Percentiles rank a stretch among this genome's conserved stretches.
Evolutionary conservation across 1,139 yeast genomes (phyloP).

Genomic region (Meyerozyma smithsonii): DNA sequence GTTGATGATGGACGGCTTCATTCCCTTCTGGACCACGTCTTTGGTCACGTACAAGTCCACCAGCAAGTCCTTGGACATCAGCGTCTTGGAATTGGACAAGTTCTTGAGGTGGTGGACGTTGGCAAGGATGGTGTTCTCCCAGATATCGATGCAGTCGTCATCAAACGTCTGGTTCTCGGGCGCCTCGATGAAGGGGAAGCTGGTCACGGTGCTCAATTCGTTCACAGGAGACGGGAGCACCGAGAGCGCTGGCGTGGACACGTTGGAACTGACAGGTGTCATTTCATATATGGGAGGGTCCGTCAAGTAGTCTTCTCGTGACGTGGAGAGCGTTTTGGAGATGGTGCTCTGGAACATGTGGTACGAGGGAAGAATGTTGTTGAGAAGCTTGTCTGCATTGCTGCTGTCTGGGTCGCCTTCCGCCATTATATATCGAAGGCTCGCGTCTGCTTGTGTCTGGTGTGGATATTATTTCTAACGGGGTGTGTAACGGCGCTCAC

Average conservation of each 20-base stretch:
- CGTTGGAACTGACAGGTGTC: slow-evolving; percentile 26
- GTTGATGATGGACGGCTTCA: slow-evolving; percentile 22
- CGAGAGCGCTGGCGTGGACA: slow-evolving; percentile 8
- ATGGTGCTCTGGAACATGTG: slow-evolving; percentile 45
- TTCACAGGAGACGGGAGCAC: slow-evolving; percentile 10
- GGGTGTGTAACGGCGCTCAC: not conserved
- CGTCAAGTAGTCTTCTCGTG: slow-evolving; percentile 36
- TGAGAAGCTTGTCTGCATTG: slow-evolving; percentile 25
- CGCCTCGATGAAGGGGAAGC: not conserved
- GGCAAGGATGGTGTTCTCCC: slow-evolving; percentile 44
- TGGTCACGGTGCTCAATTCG: slow-evolving; percentile 3
- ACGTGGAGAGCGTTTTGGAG: slow-evolving; percentile 33
- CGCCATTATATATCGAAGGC: not conserved
- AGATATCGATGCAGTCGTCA: slow-evolving; percentile 29
- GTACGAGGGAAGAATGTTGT: slow-evolving; percentile 42
- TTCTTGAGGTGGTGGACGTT: slow-evolving; percentile 39
- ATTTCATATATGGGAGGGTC: slow-evolving; percentile 43
- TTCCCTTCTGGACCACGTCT: slow-evolving; percentile 40
- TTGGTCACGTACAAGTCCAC: slow-evolving; percentile 34
- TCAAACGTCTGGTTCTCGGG: slow-evolving; percentile 11
- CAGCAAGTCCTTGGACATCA: slow-evolving; percentile 24
- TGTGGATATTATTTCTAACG: not conserved
- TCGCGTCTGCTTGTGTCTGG: not conserved
- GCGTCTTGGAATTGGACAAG: slow-evolving; percentile 24
- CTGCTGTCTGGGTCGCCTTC: not conserved